These are phyloP conservation scores for Fusarium sp. DNA, from an alignment of 2,329 filamentous ascomycete genomes.

Conservation along the genomic window DNA sequence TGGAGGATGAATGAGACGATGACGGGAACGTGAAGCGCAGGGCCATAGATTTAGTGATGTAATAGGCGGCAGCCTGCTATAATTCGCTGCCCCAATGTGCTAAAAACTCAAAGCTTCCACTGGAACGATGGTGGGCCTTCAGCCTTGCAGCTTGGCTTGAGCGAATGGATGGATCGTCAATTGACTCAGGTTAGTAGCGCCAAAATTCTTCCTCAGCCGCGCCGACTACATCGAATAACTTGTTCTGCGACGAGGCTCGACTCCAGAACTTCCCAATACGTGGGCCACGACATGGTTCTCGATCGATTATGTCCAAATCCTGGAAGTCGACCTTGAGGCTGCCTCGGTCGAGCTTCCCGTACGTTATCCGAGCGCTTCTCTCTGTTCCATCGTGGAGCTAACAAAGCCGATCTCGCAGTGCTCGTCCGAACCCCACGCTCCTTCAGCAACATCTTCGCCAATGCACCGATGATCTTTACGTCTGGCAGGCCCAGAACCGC, in stretches of 20 bases:
- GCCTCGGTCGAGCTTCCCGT: conserved; percentile 81
- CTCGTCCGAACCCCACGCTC: conserved; percentile 62
- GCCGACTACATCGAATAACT: conserved; percentile 6
- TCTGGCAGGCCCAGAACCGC: conserved; percentile 78
- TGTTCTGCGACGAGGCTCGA: conserved; percentile 7
- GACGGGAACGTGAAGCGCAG: background rate
- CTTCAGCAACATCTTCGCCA: conserved; percentile 73
- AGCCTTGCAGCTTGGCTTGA: conserved; percentile 43
- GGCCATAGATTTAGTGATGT: conserved; percentile 34
- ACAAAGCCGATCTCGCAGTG: conserved; percentile 51
- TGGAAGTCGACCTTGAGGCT: conserved; percentile 82
- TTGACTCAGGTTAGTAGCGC: conserved; percentile 17
- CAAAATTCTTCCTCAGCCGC: conserved; percentile 43
- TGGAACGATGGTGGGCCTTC: conserved; percentile 20
- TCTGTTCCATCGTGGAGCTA: conserved; percentile 21
- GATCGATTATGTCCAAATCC: conserved; percentile 62
- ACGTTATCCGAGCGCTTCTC: conserved; percentile 44
- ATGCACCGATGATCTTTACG: conserved; percentile 90
- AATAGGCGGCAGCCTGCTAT: conserved; percentile 32
- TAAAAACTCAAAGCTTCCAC: conserved; percentile 22
- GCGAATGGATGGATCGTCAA: conserved; percentile 22
- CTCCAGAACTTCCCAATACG: conserved; percentile 1
- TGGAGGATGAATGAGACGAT: conserved; percentile 13
- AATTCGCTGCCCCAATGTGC: conserved; percentile 26
- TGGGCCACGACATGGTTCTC: conserved; percentile 44